Conservation (phyloP, 768 basidiomycete genomes). For the Fibroporia radiculosa region DNA sequence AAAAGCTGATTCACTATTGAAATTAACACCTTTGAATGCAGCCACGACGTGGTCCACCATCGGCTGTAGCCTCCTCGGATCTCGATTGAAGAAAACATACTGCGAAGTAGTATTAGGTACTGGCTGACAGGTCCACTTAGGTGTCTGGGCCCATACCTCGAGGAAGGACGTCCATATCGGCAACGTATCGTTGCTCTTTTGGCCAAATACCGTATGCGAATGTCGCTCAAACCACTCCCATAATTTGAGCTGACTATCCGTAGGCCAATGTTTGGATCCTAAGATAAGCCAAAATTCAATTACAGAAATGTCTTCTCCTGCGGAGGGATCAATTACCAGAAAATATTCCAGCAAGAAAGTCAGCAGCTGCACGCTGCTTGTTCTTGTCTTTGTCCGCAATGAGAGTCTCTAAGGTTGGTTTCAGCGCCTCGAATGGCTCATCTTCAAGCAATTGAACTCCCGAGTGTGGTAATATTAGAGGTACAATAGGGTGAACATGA, state of each 20-base stretch:
- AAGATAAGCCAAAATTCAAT: constrained; percentile 3
- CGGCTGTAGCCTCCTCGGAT: constrained; percentile 77
- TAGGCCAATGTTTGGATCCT: constrained; percentile 87
- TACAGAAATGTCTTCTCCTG: background rate
- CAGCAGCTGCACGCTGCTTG: constrained; percentile 83
- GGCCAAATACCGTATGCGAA: constrained; percentile 56
- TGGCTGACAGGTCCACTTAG: background rate
- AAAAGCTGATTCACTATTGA: constrained; percentile 75
- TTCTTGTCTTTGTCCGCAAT: constrained; percentile 69
- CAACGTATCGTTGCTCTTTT: constrained; percentile 74
- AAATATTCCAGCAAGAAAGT: constrained; percentile 70
- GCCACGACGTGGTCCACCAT: constrained; percentile 67
- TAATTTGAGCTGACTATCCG: constrained; percentile 52
- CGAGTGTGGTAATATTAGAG: background rate
- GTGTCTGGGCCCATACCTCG: constrained; percentile 37
- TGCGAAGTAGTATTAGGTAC: no score
- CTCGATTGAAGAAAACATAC: constrained; percentile 73
- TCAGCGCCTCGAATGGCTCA: constrained; percentile 55
- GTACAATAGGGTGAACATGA: background rate
- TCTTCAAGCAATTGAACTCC: constrained; percentile 75
- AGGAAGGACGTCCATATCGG: constrained; percentile 73
- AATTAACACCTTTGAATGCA: constrained; percentile 62
- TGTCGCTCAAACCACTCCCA: constrained; percentile 79
- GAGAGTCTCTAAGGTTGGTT: constrained; percentile 54
- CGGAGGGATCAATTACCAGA: constrained; percentile 42